Base-by-base conservation (phyloP, 2,329 filamentous ascomycete species). In the Domatiomyces catenatus region DNA sequence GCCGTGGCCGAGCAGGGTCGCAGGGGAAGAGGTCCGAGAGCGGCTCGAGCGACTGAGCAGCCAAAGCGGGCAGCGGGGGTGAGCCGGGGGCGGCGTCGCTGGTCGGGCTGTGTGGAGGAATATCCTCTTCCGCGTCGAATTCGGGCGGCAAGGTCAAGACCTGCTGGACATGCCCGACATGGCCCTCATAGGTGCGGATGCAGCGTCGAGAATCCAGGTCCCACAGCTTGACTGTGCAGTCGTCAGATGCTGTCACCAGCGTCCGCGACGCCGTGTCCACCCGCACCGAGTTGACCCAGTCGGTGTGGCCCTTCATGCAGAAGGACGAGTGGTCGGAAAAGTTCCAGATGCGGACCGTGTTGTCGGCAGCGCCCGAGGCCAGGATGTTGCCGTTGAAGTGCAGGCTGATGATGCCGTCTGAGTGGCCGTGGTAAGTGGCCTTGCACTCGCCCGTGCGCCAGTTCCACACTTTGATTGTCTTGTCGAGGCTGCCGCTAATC, bases 271-370 rank as follows among this genome's bases (percentile, higher is more conserved):
- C 70, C 0, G 81, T 76, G 64, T 98, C 88, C 39, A 98, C 79
- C 58, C 84, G 83, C 28, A 96, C 90, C n/a, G 86, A 83, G 67
- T 98, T 98, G 60, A 98, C 89, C 86, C 90, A 96, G 65, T 96
- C 89, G 0, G 75, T 79, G 64, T 98, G 92, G 7, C 89, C 90
- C 20, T 82, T 80, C 10, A 98, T 74, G 48, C 80, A 76, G 59
- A 84, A 94, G 0, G 83, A 84, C 49, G 85, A 81, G 64, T 86
- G 87, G 52, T 84, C 86, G 60, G 84, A 78, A 61, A 93, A 92
- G 65, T 94, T 90, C 77, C 90, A 95, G 45, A 98, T 82, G 64
- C 90, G 88, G 66, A 96, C 83, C 1, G 83, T 90, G 64, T 80
- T 81, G 67, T 98, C 92, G 56, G 89, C 83, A 1, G 88, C 94